phyloP scores from a whole-genome alignment of 495 filamentous ascomycete genomes.

The Aspergillus kassunensis region DNA sequence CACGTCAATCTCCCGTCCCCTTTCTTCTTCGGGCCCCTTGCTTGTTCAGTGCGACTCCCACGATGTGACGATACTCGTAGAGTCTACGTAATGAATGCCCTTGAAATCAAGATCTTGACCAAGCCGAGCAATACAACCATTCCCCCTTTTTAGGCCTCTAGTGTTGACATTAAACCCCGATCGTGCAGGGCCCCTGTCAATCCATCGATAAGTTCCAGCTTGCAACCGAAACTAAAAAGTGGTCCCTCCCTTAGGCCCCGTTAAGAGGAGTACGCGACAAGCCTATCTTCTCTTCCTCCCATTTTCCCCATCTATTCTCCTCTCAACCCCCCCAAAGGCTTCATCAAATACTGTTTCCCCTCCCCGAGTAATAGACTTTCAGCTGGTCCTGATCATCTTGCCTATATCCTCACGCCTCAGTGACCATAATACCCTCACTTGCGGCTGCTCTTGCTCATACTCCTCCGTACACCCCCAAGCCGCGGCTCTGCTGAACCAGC shows the following conservation, averaged over 20 bases:
- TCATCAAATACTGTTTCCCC: slow-evolving; percentile 5
- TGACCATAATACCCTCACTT: slow-evolving; percentile 1
- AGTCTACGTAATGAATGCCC: too few species aligned
- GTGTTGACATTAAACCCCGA: slow-evolving; percentile 15
- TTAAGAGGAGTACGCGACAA: slow-evolving; percentile 7
- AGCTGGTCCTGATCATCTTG: slow-evolving; percentile 25
- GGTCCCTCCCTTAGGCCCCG: slow-evolving; percentile 11
- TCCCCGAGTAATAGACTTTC: slow-evolving; percentile 11
- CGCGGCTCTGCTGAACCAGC: neutral
- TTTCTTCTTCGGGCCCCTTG: slow-evolving; percentile 14
- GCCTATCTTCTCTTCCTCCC: slow-evolving; percentile 11
- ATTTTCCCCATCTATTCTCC: slow-evolving; percentile 6
- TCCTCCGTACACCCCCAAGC: neutral
- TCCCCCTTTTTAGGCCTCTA: slow-evolving; percentile 13
- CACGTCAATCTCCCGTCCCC: slow-evolving; percentile 9
- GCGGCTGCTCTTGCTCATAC: neutral
- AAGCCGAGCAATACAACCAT: neutral
- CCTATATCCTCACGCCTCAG: slow-evolving; percentile 8
- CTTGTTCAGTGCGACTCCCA: too few species aligned
- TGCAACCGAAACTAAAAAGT: slow-evolving; percentile 14
- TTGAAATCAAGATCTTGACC: neutral
- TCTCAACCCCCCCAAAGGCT: too few species aligned
- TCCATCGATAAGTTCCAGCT: neutral
- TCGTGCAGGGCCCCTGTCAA: slow-evolving; percentile 21
- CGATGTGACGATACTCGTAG: too few species aligned